These are phyloP conservation scores for Alternaria arbusti DNA, from an alignment of 2,329 filamentous ascomycete genomes.

Conservation along the genomic window DNA sequence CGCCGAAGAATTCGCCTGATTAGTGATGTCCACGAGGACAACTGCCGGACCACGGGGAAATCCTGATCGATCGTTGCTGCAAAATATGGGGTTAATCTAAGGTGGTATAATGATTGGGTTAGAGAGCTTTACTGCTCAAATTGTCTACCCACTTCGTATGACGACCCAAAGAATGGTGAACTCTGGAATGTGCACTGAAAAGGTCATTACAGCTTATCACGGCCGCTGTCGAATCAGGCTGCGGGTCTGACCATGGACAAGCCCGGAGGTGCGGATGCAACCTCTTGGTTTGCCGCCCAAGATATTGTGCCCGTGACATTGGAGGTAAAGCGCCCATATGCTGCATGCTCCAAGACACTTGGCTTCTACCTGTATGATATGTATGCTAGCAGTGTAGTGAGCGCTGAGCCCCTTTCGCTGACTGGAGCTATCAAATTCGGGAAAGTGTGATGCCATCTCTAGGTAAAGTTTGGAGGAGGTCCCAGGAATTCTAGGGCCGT, in stretches of 20 bases:
- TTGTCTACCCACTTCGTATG: conserved; percentile 23
- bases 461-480: not conserved
- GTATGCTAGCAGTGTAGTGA: not conserved
- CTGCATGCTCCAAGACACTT: conserved; percentile 12
- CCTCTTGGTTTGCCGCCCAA: conserved; percentile 11
- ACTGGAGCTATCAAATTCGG: not conserved
- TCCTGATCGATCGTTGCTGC: conserved; percentile 28
- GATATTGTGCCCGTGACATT: conserved; percentile 21
- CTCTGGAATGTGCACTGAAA: conserved; percentile 18
- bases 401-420: not conserved
- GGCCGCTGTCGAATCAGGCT: conserved; percentile 15
- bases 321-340: conserved; percentile 3
- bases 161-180: conserved; percentile 11
- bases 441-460: not conserved
- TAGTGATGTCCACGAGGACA: conserved; percentile 20
- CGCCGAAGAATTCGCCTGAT: conserved; percentile 2
- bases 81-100: conserved; percentile 41
- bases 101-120: conserved; percentile 33
- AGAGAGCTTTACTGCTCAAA: conserved; percentile 22
- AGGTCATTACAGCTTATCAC: conserved; percentile 18
- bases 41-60: conserved; percentile 35
- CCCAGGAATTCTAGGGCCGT: not conserved
- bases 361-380: not conserved
- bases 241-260: not conserved
- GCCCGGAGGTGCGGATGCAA: conserved; percentile 17